phyloP scores from a whole-genome alignment of 768 basidiomycete species.

The Mycena crocata region DNA sequence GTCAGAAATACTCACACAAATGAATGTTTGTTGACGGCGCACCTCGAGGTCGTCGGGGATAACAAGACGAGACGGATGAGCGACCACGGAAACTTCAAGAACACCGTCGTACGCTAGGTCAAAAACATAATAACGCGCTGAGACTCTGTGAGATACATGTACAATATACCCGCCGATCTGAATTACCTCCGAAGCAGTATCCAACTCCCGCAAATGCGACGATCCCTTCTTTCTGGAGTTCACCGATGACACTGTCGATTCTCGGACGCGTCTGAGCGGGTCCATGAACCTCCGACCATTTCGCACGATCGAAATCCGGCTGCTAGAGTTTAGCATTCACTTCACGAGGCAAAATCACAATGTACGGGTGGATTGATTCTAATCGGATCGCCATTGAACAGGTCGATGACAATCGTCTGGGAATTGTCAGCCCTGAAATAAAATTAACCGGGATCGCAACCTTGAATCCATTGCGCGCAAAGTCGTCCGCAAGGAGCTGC shows the following conservation, averaged over 20 bases:
- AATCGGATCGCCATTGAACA: slow-evolving; percentile 32
- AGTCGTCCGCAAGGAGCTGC: slow-evolving; percentile 47
- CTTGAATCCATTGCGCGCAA: slow-evolving; percentile 54
- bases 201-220: slow-evolving; percentile 52
- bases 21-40: slow-evolving; percentile 29
- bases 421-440: slow-evolving; percentile 31
- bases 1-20: too few relatives aligned
- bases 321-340: not conserved
- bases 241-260: slow-evolving; percentile 53
- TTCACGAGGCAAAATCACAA: not conserved
- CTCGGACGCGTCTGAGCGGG: slow-evolving; percentile 45
- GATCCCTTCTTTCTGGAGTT: slow-evolving; percentile 36
- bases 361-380: slow-evolving; percentile 9
- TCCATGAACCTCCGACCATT: slow-evolving; percentile 51
- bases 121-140: slow-evolving; percentile 55
- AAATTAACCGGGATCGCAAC: slow-evolving; percentile 23
- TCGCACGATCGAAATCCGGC: slow-evolving; percentile 39
- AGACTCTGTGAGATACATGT: not conserved
- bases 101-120: slow-evolving; percentile 57
- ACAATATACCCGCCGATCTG: too few relatives aligned
- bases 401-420: slow-evolving; percentile 32
- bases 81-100: slow-evolving; percentile 51
- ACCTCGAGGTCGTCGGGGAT: slow-evolving; percentile 30
- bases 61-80: slow-evolving; percentile 52
- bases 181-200: slow-evolving; percentile 55